A percentile compares a stretch with the other conserved stretches of the same genome.
Conservation (phyloP, 2,329 filamentous ascomycete genomes). For the Didymella sp. region DNA sequence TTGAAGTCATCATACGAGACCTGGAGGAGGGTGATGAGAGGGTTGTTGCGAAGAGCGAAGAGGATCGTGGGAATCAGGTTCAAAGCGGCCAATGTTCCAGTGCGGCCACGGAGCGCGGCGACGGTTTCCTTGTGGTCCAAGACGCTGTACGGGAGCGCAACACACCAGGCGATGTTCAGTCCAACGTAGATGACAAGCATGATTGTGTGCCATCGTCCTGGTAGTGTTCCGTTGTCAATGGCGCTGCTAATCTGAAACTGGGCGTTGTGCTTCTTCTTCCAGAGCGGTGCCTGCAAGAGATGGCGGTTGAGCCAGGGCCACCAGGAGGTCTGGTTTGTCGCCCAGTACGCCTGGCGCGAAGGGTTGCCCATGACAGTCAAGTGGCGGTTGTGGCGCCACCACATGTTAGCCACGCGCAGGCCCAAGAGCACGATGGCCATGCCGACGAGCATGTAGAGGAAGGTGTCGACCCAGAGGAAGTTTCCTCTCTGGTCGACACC, state of each 20-base stretch:
- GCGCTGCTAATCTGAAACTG: constrained; percentile 73
- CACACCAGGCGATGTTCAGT: constrained; percentile 79
- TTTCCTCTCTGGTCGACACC: constrained; percentile 58
- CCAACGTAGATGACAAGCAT: constrained; percentile 72
- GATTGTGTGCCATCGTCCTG: constrained; percentile 77
- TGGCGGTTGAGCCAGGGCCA: constrained; percentile 70
- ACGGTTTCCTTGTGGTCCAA: constrained; percentile 63
- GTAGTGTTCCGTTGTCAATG: constrained; percentile 76
- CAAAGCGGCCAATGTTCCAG: constrained; percentile 80
- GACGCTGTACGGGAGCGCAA: constrained; percentile 67
- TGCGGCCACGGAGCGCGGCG: constrained; percentile 84
- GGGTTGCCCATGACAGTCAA: constrained; percentile 54
- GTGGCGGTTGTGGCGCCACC: constrained; percentile 55
- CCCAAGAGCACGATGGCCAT: constrained; percentile 49
- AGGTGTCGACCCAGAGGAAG: constrained; percentile 55
- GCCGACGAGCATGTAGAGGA: constrained; percentile 49
- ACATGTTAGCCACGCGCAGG: constrained; percentile 53
- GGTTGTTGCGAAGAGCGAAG: constrained; percentile 91
- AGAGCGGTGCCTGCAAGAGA: constrained; percentile 73
- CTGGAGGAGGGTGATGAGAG: constrained; percentile 78
- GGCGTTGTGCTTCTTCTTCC: constrained; percentile 76
- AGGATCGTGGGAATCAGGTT: constrained; percentile 94
- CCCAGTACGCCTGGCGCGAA: constrained; percentile 54
- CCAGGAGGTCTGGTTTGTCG: constrained; percentile 52
- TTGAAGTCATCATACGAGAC: constrained; percentile 98